Base-by-base conservation (phyloP, 2,329 filamentous ascomycete genomes). In the Fusarium sp. region DNA sequence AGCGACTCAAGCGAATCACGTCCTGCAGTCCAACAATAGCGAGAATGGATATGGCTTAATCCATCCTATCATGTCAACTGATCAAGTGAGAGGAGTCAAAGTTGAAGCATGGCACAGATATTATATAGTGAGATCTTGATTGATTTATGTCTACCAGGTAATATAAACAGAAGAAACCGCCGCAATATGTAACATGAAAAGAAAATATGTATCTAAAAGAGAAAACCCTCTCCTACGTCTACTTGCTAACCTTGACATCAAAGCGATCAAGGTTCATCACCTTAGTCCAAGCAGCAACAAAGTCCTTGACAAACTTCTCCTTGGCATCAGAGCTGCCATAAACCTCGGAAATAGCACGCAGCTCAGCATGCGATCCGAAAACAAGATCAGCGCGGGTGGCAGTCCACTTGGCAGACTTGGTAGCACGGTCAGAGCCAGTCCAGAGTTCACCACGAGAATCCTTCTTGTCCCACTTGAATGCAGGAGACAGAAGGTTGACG, bases 231-330 rank as follows among this genome's bases (percentile, higher is more conserved):
- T n/a, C n/a, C n/a, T n/a, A n/a, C n/a, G 50, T 46, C 11, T 61
- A 43, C 11, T 25, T 18, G 20, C 20, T 66, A 14, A 18, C 40
- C 43, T 73, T 59, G 22, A 73, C 49, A n/a, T 93, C 91, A 75
- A 89, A 94, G 15, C 91, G 87, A 78, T 94, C 91, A 59, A 91
- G 77, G 76, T 91, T 90, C 88, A 91, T 91, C 14, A 94, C 88
- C 89, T 94, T 94, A 74, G 84, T 83, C 91, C 91, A 94, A 5
- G 89, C 90, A 10, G 84, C 81, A 18, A 93, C 85, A 75, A 94
- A 94, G 82, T 94, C 91, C 79, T 86, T 88, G 45, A 89, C 87
- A 63, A 94, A 91, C 83, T 90, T 91, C 62, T 87, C 84, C 61
- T 86, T 78, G 12, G 83, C 85, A 73, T 91, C 91, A 0, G 83